Conservation (phyloP, 2,329 filamentous ascomycete genomes). For the Colletotrichum camelliae region DNA sequence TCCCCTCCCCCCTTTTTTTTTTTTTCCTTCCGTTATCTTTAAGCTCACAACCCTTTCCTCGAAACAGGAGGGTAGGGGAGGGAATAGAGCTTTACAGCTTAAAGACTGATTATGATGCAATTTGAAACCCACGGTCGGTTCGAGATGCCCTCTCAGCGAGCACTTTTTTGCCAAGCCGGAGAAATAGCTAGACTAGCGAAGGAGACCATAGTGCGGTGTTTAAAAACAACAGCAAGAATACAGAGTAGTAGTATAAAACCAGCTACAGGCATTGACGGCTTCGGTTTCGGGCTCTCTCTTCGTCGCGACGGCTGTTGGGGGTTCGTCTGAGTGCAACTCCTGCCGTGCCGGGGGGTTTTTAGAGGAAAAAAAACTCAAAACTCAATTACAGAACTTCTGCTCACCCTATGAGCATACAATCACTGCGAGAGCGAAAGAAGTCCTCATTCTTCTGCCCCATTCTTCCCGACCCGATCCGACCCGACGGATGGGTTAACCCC, state of each 20-base stretch:
- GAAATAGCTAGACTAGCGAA: background rate
- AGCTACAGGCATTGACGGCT: background rate
- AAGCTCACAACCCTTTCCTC: background rate
- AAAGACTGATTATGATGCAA: background rate
- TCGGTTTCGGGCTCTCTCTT: background rate
- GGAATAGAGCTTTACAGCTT: background rate
- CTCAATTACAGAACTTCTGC: background rate
- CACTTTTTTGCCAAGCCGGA: background rate
- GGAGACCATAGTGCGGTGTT: background rate
- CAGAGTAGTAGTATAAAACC: background rate
- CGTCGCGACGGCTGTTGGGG: background rate
- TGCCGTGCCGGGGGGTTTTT: background rate
- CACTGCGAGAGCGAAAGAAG: background rate
- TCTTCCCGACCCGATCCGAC: background rate
- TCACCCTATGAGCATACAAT: background rate
- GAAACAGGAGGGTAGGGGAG: background rate
- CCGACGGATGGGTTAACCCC: background rate
- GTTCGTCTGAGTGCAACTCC: background rate
- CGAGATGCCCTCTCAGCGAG: background rate
- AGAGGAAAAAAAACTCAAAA: background rate
- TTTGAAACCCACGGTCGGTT: background rate
- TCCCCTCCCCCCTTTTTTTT: background rate
- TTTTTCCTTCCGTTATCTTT: background rate
- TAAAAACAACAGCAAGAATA: background rate
- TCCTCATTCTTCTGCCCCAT: background rate